A percentile compares a stretch with the other conserved stretches of the same genome.
Evolutionary conservation across 192 early-diverging fungal genomes (phyloP).

Genomic region (Funneliformis mosseae): DNA sequence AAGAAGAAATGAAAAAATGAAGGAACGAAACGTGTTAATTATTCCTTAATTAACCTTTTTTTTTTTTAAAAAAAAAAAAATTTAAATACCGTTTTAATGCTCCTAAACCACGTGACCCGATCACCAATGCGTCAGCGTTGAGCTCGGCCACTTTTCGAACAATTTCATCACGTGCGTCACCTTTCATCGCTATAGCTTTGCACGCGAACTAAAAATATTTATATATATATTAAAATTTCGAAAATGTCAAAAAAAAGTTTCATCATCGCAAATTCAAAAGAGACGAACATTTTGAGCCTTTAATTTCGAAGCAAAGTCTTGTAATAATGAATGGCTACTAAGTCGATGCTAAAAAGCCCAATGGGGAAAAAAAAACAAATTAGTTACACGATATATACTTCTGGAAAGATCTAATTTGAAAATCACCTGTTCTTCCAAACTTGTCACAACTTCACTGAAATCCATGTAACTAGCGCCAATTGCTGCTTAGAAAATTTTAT

Average conservation of each 20-base stretch:
- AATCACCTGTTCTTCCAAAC: constrained; percentile 40
- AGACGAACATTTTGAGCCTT: constrained; percentile 37
- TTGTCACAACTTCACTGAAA: constrained; percentile 36
- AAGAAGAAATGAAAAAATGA: background rate
- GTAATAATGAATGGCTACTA: constrained; percentile 34
- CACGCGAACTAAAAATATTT: constrained; percentile 41
- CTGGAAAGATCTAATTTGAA: background rate
- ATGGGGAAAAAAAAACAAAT: too few species aligned
- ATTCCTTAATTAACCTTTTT: too few species aligned
- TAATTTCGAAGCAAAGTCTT: constrained; percentile 38
- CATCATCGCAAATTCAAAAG: constrained; percentile 24
- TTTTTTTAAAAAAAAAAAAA: constrained; percentile 17
- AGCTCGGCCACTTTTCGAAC: constrained; percentile 58
- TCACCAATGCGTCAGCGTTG: constrained; percentile 60
- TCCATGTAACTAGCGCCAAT: constrained; percentile 37
- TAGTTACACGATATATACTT: too few species aligned
- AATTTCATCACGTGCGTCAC: constrained; percentile 66
- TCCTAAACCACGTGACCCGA: constrained; percentile 66
- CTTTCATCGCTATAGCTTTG: constrained; percentile 59
- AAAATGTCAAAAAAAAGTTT: constrained; percentile 23
- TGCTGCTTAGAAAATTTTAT: background rate
- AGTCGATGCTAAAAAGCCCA: constrained; percentile 33
- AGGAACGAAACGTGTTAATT: background rate
- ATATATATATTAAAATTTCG: background rate
- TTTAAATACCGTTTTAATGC: constrained; percentile 46